phyloP scores from a whole-genome alignment of 768 basidiomycete genomes.

The Gymnopilus dilepis region DNA sequence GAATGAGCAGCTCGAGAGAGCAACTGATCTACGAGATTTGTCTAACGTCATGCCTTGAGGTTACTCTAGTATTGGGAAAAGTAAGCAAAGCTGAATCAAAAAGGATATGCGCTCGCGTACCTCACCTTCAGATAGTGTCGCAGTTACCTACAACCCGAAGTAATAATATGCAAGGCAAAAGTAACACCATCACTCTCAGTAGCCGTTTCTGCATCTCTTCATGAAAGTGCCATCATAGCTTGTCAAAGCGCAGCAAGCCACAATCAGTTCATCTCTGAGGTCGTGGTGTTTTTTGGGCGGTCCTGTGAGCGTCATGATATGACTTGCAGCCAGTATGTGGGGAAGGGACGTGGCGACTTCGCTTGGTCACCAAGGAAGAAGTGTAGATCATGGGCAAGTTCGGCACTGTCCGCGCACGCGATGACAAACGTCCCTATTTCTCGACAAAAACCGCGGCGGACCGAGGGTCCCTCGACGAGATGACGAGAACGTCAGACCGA shows the following conservation, averaged over 20 bases:
- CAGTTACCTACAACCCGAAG: constrained; percentile 1
- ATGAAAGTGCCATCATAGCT: background rate
- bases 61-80: background rate
- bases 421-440: background rate
- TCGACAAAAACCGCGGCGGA: constrained; percentile 14
- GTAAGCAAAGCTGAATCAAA: background rate
- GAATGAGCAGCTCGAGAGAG: background rate
- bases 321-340: background rate
- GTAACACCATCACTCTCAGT: background rate
- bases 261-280: background rate
- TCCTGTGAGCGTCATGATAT: constrained; percentile 5
- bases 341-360: constrained; percentile 9
- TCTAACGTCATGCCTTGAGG: constrained; percentile 12
- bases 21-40: background rate
- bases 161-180: background rate
- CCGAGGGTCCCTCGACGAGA: constrained; percentile 12
- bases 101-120: background rate
- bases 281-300: background rate
- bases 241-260: background rate
- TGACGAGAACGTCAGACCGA: constrained; percentile 11
- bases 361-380: background rate
- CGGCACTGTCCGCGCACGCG: constrained; percentile 13
- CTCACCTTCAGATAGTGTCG: background rate
- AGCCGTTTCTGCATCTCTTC: background rate
- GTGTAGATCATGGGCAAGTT: background rate